Percentiles rank a stretch among this genome's conserved stretches.
phyloP scores from a whole-genome alignment of 2,329 filamentous ascomycete genomes.

The Colletotrichum orchidophilum region DNA sequence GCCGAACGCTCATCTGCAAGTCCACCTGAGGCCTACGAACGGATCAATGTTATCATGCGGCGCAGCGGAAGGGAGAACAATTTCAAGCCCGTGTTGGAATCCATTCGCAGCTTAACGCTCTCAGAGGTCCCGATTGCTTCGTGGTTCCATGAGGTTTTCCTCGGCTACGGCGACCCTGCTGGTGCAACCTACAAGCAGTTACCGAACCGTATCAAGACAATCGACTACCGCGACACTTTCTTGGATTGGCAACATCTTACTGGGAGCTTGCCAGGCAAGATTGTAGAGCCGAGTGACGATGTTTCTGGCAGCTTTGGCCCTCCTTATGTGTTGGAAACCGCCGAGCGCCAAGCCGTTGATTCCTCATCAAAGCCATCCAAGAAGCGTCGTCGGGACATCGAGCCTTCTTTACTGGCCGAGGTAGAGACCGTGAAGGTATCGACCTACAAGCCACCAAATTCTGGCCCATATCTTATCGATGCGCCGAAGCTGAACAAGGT shows the following conservation, averaged over 20 bases:
- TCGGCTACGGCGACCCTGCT: conserved; percentile 95
- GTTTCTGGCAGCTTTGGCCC: conserved; percentile 80
- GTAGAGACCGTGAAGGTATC: conserved; percentile 81
- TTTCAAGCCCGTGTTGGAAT: conserved; percentile 92
- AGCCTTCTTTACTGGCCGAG: conserved; percentile 69
- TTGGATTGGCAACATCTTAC: conserved; percentile 94
- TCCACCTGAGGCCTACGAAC: conserved; percentile 82
- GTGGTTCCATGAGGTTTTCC: conserved; percentile 96
- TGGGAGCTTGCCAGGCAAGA: conserved; percentile 88
- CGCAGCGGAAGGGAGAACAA: conserved; percentile 93
- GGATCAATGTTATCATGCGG: conserved; percentile 86
- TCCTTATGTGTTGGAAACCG: conserved; percentile 84
- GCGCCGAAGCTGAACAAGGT: conserved; percentile 82
- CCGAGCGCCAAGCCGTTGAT: conserved; percentile 62
- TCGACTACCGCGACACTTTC: conserved; percentile 96
- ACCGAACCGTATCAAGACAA: conserved; percentile 76
- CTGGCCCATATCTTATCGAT: conserved; percentile 89
- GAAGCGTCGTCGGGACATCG: conserved; percentile 85
- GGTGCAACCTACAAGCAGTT: conserved; percentile 88
- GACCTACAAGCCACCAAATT: conserved; percentile 89
- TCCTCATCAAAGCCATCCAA: conserved; percentile 73
- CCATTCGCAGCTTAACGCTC: conserved; percentile 85
- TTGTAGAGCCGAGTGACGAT: conserved; percentile 79
- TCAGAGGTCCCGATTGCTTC: conserved; percentile 86
- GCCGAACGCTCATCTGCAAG: conserved; percentile 70